Conservation (phyloP, 495 filamentous ascomycete genomes). For the Xylaria nigripes region DNA sequence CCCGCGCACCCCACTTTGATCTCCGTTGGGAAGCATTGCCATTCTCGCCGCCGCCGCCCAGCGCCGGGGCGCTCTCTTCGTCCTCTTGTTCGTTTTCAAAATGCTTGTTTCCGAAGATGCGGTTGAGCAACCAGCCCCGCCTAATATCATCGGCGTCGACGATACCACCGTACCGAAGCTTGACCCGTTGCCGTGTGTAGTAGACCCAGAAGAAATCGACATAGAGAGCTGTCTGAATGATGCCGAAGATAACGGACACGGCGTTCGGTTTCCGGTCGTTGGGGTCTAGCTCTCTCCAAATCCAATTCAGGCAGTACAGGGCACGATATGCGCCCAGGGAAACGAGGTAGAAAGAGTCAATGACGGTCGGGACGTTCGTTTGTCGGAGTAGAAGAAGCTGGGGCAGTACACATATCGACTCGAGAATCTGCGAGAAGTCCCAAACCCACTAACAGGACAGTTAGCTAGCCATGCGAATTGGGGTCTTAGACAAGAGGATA, state of each 20-base stretch:
- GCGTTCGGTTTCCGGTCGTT: slow-evolving; percentile 54
- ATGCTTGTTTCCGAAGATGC: slow-evolving; percentile 44
- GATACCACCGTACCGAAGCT: slow-evolving; percentile 81
- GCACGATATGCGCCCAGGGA: slow-evolving; percentile 82
- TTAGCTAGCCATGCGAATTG: not conserved
- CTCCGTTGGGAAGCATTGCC: slow-evolving; percentile 21
- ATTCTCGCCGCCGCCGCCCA: slow-evolving; percentile 25
- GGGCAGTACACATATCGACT: slow-evolving; percentile 83
- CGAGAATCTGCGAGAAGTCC: slow-evolving; percentile 83
- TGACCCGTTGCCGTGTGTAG: slow-evolving; percentile 85
- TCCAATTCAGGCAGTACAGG: slow-evolving; percentile 91
- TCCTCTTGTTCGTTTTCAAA: slow-evolving; percentile 28
- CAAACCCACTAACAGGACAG: slow-evolving; percentile 52
- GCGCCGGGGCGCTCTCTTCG: slow-evolving; percentile 43
- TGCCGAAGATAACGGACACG: slow-evolving; percentile 72
- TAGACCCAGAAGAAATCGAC: slow-evolving; percentile 97
- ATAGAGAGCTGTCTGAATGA: slow-evolving; percentile 86
- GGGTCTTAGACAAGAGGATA: not conserved
- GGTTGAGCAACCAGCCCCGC: slow-evolving; percentile 65
- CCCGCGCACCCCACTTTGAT: slow-evolving; percentile 65
- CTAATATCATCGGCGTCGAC: slow-evolving; percentile 88
- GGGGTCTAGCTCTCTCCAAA: slow-evolving; percentile 52
- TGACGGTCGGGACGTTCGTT: slow-evolving; percentile 89
- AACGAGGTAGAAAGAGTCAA: slow-evolving; percentile 89
- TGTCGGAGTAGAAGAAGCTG: slow-evolving; percentile 88